phyloP scores from a whole-genome alignment of 257 asterid species.

The Coffea canephora region DNA sequence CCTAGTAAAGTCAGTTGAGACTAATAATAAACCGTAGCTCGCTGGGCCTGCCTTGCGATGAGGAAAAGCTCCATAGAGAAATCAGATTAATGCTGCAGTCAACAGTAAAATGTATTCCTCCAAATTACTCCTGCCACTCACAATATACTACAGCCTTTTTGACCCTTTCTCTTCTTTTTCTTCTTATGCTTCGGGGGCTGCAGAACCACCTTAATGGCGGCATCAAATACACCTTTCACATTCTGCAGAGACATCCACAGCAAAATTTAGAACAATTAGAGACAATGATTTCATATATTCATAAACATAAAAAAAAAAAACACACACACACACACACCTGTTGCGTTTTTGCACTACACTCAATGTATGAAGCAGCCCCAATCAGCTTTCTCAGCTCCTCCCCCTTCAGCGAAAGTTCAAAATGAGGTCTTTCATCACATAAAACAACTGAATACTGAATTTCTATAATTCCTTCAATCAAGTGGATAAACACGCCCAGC shows the following conservation, averaged over 20 bases:
- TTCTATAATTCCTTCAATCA: neutral
- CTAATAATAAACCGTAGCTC: neutral
- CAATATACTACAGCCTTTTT: slow-evolving; percentile 64
- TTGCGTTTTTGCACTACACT: slow-evolving; percentile 82
- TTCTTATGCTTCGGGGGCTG: slow-evolving; percentile 70
- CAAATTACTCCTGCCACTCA: slow-evolving; percentile 25
- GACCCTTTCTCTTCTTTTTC: slow-evolving; percentile 71
- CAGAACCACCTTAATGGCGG: slow-evolving; percentile 69
- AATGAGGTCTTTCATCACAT: neutral
- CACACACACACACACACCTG: slow-evolving; percentile 36
- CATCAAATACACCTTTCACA: slow-evolving; percentile 75
- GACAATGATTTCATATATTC: neutral
- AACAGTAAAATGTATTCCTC: neutral
- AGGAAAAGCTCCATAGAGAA: slow-evolving; percentile 15
- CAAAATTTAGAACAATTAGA: neutral
- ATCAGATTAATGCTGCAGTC: neutral
- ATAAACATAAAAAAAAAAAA: neutral
- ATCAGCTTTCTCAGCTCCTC: slow-evolving; percentile 77
- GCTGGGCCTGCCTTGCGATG: slow-evolving; percentile 21
- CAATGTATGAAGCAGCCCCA: slow-evolving; percentile 75
- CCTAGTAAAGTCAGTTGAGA: slow-evolving; percentile 33
- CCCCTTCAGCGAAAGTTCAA: slow-evolving; percentile 41
- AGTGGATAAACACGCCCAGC: neutral
- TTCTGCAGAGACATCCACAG: slow-evolving; percentile 40
- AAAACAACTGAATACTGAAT: neutral